Conservation (phyloP, 371 early-diverging fungal genomes). For the Batkoa obscura region DNA sequence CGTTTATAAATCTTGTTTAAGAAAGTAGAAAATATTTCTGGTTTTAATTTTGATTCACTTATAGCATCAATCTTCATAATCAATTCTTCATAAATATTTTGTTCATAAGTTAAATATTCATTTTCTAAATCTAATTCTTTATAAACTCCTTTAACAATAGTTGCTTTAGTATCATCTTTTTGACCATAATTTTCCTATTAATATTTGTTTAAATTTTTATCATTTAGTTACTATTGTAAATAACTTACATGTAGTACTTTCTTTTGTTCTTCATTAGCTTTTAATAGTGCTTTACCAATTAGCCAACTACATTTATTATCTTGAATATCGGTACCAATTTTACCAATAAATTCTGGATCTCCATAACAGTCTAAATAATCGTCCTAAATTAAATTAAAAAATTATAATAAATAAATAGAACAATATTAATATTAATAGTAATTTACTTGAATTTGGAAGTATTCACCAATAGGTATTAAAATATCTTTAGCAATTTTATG, state of each 20-base stretch:
- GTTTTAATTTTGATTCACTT: slow-evolving; percentile 42
- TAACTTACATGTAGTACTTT: slow-evolving; percentile 45
- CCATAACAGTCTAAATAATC: slow-evolving; percentile 91
- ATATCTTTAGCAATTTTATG: slow-evolving; percentile 66
- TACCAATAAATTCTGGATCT: slow-evolving; percentile 78
- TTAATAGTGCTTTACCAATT: slow-evolving; percentile 72
- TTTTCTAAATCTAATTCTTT: slow-evolving; percentile 52
- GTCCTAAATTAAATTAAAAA: too few relatives aligned
- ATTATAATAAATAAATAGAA: too few relatives aligned
- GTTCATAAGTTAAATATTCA: slow-evolving; percentile 70
- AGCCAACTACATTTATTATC: slow-evolving; percentile 98
- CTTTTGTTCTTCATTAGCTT: slow-evolving; percentile 60
- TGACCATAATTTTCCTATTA: slow-evolving; percentile 68
- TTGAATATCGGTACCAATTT: slow-evolving; percentile 96
- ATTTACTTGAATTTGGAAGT: slow-evolving; percentile 92
- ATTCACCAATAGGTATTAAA: slow-evolving; percentile 83
- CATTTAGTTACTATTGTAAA: background rate
- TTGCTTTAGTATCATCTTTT: slow-evolving; percentile 49
- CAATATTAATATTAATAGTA: too few relatives aligned
- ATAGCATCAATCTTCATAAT: slow-evolving; percentile 36
- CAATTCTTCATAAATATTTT: slow-evolving; percentile 49
- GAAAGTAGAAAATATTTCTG: slow-evolving; percentile 68
- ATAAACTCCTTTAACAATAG: slow-evolving; percentile 66
- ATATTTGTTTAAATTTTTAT: background rate
- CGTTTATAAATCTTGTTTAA: slow-evolving; percentile 87